Evolutionary conservation across 2,329 filamentous ascomycete species (phyloP).

Genomic region (Eutypella sp.): DNA sequence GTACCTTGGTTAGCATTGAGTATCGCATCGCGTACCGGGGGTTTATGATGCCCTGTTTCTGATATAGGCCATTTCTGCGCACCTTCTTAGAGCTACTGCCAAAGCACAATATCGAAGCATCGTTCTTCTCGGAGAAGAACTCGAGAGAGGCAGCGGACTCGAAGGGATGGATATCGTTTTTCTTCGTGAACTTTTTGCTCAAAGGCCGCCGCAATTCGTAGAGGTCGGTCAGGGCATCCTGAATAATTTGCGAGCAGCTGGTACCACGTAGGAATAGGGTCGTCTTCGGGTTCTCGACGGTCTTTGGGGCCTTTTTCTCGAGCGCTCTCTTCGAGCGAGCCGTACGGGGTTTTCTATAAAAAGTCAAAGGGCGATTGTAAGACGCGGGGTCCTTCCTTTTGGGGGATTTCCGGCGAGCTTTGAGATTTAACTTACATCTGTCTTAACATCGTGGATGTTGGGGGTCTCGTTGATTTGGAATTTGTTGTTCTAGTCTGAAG

Average conservation of each 20-base stretch:
- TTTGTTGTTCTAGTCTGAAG: too few relatives aligned
- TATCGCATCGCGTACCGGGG: too few relatives aligned
- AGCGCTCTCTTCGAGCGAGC: conserved; percentile 93
- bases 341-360: conserved; percentile 53
- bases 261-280: conserved; percentile 87
- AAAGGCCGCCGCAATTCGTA: conserved; percentile 79
- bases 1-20: conserved; percentile 46
- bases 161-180: conserved; percentile 93
- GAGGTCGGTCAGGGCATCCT: conserved; percentile 81
- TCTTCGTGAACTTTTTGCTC: conserved; percentile 90
- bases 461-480: too few relatives aligned
- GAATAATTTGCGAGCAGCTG: conserved; percentile 74
- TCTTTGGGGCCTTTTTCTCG: conserved; percentile 87
- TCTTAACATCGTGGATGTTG: neutral
- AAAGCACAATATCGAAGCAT: conserved; percentile 79
- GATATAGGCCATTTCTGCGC: neutral
- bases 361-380: too few relatives aligned
- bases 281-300: conserved; percentile 82
- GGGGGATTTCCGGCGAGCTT: too few relatives aligned
- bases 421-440: conserved; percentile 1
- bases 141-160: conserved; percentile 83
- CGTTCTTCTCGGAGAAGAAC: conserved; percentile 96
- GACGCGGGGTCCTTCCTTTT: too few relatives aligned
- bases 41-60: too few relatives aligned
- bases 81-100: conserved; percentile 82